phyloP scores from a whole-genome alignment of 2,329 filamentous ascomycete species.

The Aspergillus sp. region DNA sequence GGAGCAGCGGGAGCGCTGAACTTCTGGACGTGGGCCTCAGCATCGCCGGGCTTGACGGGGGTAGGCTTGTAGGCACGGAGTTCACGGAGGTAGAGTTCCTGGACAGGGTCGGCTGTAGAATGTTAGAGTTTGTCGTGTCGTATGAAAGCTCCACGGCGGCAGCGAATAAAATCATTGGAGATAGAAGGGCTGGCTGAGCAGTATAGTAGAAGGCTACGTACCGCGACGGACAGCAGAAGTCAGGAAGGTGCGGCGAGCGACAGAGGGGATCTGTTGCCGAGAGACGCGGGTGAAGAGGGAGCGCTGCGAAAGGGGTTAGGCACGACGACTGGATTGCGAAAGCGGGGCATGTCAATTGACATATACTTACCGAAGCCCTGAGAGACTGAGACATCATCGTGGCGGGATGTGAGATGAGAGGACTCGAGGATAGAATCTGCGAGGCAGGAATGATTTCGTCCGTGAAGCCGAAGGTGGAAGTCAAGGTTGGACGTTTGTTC shows the following conservation, averaged over 20 bases:
- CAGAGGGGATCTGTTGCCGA: constrained; percentile 59
- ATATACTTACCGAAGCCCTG: constrained; percentile 61
- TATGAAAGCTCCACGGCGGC: neutral
- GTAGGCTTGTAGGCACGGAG: constrained; percentile 93
- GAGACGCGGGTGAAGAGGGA: constrained; percentile 64
- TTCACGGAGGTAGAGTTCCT: constrained; percentile 96
- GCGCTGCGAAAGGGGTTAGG: constrained; percentile 51
- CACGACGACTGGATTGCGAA: neutral
- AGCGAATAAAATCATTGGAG: neutral
- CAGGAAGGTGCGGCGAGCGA: constrained; percentile 67
- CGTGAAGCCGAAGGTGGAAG: constrained; percentile 29
- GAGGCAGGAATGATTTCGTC: constrained; percentile 27
- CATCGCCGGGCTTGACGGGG: constrained; percentile 80
- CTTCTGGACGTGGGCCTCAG: constrained; percentile 87
- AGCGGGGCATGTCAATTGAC: neutral
- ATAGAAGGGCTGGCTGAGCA: constrained; percentile 29
- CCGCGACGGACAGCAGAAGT: constrained; percentile 65
- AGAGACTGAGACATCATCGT: constrained; percentile 65
- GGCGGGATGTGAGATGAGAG: constrained; percentile 36
- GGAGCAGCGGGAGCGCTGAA: constrained; percentile 82
- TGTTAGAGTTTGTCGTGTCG: constrained; percentile 25
- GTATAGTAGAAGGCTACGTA: constrained; percentile 45
- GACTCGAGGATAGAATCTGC: constrained; percentile 28
- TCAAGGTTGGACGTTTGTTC: constrained; percentile 29
- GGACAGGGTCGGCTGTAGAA: constrained; percentile 84